A percentile compares a stretch with the other conserved stretches of the same genome.
Evolutionary conservation across 495 filamentous ascomycete genomes (phyloP).

Genomic region (Daldinia vernicosa): DNA sequence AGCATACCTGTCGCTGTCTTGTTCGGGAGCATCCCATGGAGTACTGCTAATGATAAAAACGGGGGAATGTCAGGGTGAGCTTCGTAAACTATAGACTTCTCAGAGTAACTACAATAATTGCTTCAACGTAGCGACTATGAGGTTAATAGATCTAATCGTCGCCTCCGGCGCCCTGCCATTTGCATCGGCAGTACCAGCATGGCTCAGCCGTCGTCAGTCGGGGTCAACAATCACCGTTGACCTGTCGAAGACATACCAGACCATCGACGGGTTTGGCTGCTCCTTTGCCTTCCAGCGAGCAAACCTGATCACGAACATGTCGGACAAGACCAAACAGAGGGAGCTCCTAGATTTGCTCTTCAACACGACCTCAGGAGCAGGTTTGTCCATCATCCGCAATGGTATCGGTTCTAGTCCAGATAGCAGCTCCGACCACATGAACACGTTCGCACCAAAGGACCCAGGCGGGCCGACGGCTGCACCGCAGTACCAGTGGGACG

Average conservation of each 20-base stretch:
- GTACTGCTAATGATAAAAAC: slow-evolving; percentile 17
- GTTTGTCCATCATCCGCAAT: slow-evolving; percentile 64
- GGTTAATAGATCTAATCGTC: slow-evolving; percentile 22
- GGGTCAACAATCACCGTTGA: slow-evolving; percentile 54
- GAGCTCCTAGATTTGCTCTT: slow-evolving; percentile 62
- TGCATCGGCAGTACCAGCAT: slow-evolving; percentile 36
- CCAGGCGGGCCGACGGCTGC: slow-evolving; percentile 53
- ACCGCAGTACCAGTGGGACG: slow-evolving; percentile 60
- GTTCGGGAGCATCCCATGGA: background rate
- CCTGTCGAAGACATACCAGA: slow-evolving; percentile 54
- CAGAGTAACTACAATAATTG: background rate
- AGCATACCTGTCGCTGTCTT: slow-evolving; percentile 13
- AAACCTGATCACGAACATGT: slow-evolving; percentile 60
- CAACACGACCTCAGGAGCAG: slow-evolving; percentile 59
- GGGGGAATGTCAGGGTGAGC: background rate
- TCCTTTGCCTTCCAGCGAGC: slow-evolving; percentile 64
- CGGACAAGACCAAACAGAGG: slow-evolving; percentile 54
- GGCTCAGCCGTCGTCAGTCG: slow-evolving; percentile 39
- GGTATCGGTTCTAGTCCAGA: slow-evolving; percentile 62
- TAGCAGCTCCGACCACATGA: slow-evolving; percentile 57
- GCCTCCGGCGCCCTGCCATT: slow-evolving; percentile 30
- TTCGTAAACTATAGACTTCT: background rate
- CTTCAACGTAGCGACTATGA: slow-evolving; percentile 33
- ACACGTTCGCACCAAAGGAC: slow-evolving; percentile 57
- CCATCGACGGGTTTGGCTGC: slow-evolving; percentile 62